phyloP scores from a whole-genome alignment of 2,329 filamentous ascomycete genomes.

The Plenodomus tracheiphilus region DNA sequence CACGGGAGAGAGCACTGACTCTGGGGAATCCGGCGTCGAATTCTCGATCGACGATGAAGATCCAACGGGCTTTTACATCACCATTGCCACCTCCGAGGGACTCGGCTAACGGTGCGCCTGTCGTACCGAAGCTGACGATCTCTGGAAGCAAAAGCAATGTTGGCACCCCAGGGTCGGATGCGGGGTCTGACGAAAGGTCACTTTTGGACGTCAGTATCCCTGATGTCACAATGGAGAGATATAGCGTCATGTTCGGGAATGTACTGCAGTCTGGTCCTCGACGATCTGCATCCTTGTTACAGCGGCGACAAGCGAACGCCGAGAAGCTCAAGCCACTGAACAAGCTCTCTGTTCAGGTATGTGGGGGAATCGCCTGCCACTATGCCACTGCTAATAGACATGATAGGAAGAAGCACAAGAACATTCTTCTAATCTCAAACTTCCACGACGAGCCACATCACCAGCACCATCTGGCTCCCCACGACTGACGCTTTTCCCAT shows the following conservation, averaged over 20 bases:
- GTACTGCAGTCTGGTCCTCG: constrained; percentile 59
- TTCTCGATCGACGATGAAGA: constrained; percentile 6
- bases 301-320: constrained; percentile 39
- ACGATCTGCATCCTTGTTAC: constrained; percentile 34
- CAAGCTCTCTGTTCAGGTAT: constrained; percentile 38
- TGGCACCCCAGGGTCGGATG: constrained; percentile 5
- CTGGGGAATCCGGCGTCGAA: constrained; percentile 17
- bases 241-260: constrained; percentile 89
- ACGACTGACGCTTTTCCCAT: constrained; percentile 39
- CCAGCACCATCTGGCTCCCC: constrained; percentile 34
- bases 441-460: constrained; percentile 40
- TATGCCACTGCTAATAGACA: constrained; percentile 6
- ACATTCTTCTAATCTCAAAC: constrained; percentile 16
- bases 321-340: constrained; percentile 41
- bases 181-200: constrained; percentile 24
- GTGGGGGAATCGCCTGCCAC: not conserved
- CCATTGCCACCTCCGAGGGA: constrained; percentile 21
- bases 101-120: constrained; percentile 5
- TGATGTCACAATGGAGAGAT: constrained; percentile 78
- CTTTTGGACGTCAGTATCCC: constrained; percentile 78
- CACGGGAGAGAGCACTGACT: constrained; percentile 25
- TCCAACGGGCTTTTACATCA: constrained; percentile 21
- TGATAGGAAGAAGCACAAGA: constrained; percentile 19
- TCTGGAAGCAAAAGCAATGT: constrained; percentile 14
- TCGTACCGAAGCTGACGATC: constrained; percentile 21